Base-by-base conservation (phyloP, 2,329 filamentous ascomycete species). In the Nemania sp. region DNA sequence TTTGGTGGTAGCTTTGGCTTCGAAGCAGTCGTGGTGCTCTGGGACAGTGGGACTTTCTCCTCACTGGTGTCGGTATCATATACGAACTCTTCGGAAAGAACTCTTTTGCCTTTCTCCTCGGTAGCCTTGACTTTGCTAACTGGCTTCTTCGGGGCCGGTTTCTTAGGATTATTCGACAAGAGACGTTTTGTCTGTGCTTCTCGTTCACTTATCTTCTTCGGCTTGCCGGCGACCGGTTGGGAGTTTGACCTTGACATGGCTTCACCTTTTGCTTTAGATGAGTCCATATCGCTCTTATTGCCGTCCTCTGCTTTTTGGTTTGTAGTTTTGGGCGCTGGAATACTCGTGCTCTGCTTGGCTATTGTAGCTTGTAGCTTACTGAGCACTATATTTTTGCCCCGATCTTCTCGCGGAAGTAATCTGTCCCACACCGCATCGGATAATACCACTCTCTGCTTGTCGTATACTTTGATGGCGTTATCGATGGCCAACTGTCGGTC, bases 361-460 rank as follows among this genome's bases (percentile, higher is more conserved):
- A 91, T 82, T 10, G 84, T 83, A 11, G 84, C 86, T 71, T 90
- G 88, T 8, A 91, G 79, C 72, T 86, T 88, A 79, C 89, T 90
- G 38, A 91, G 78, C 58, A 85, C 86, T 58, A 86, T 89, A 60
- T 88, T 88, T 63, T 85, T 86, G 60, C 87, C 87, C 58, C 89
- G 82, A 63, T 90, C 87, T 54, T 86, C 82, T 70, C 82, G 83
- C 5, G 86, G 84, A 11, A 90, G 79, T n/a, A 91, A 79, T 70
- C 82, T 85, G 73, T 91, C 86, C 89, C 89, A 91, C 60, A 88
- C 84, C 0, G 84, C 83, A 65, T 90, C 88, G 0, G 83, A 83
- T 1, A 84, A 79, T 6, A 84, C 85, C 32, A 90, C 71, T 43
- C 89, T 82, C 77, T 87, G 83, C 75, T 85, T 87, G 76, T 91